Conservation (phyloP, 805 yeast genomes). For the Candida silvicultrix region DNA sequence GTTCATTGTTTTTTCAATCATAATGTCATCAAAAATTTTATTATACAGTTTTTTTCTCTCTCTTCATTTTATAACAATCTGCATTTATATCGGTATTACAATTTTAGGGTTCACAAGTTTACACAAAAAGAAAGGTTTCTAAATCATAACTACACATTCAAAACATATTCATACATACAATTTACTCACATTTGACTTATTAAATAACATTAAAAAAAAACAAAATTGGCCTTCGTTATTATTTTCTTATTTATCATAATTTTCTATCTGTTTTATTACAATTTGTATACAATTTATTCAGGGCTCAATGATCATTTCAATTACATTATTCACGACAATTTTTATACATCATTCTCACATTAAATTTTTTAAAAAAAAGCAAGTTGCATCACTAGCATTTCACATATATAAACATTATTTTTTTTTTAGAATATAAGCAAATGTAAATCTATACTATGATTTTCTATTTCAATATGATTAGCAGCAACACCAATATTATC, state of each 20-base stretch:
- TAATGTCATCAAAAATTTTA: no score
- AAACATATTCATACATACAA: background rate
- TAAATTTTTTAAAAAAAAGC: background rate
- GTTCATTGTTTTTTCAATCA: background rate
- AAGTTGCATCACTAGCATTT: background rate
- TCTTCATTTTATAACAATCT: no score
- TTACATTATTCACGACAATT: no score
- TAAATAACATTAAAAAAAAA: no score
- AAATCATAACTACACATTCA: background rate
- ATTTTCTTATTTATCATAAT: background rate
- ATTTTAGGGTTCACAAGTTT: no score
- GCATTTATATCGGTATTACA: no score
- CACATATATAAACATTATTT: background rate
- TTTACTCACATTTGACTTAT: background rate
- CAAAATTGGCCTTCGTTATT: background rate
- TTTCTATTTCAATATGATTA: slow-evolving; percentile 31
- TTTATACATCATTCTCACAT: background rate
- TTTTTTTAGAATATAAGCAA: no score
- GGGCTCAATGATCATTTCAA: no score
- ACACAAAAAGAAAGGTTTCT: background rate
- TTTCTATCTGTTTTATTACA: background rate
- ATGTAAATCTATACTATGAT: background rate
- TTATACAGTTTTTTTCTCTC: no score
- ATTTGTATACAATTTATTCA: no score
- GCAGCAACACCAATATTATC: slow-evolving; percentile 36